Percentiles rank a stretch among this genome's conserved stretches.
Evolutionary conservation across 352 stramenopile species (phyloP).

Genomic region (Pythium vanterpoolii): DNA sequence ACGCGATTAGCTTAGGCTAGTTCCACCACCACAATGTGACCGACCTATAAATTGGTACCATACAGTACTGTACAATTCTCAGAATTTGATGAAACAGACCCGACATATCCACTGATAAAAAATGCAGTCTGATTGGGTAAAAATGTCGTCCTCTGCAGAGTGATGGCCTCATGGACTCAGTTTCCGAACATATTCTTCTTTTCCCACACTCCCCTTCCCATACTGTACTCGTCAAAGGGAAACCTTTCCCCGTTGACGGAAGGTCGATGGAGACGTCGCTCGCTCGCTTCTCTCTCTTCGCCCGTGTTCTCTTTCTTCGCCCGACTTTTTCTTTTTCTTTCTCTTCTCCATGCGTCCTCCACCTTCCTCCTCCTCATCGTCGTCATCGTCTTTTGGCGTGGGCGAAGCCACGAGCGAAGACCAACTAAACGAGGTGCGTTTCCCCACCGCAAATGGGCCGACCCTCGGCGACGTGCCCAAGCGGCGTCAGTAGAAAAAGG

Average conservation of each 20-base stretch:
- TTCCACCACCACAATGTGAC: neutral
- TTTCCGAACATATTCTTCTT: neutral
- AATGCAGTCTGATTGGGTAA: neutral
- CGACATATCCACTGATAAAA: neutral
- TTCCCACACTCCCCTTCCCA: neutral
- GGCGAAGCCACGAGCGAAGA: neutral
- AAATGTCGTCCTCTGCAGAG: neutral
- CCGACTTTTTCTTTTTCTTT: neutral
- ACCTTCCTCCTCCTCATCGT: neutral
- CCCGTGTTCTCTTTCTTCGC: neutral
- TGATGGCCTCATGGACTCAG: neutral
- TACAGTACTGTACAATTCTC: neutral
- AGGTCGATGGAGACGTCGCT: neutral
- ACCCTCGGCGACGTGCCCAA: neutral
- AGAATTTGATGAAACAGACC: constrained; percentile 1
- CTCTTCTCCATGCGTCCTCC: neutral
- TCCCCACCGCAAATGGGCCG: neutral
- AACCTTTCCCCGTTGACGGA: neutral
- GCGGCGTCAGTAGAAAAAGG: neutral
- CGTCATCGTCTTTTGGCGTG: neutral
- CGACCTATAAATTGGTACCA: neutral
- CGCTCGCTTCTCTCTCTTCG: neutral
- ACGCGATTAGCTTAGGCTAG: neutral
- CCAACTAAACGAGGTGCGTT: constrained; percentile 1
- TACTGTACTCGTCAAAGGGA: neutral